Percentiles rank a stretch among this genome's conserved stretches.
Evolutionary conservation across 345 rosid genomes (phyloP).

Genomic region (Brassica juncea): DNA sequence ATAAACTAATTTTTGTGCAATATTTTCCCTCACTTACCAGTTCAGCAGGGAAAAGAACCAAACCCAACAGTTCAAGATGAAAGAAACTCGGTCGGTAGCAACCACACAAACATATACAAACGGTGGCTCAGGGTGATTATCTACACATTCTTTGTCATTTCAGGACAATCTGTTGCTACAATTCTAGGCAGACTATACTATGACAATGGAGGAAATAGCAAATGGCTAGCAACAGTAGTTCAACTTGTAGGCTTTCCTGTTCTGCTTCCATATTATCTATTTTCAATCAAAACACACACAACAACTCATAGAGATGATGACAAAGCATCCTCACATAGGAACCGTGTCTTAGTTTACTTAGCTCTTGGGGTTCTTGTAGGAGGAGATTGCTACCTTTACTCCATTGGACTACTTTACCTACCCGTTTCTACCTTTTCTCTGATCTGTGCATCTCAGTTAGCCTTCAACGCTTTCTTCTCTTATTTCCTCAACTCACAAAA

Average conservation of each 20-base stretch:
- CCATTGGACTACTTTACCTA: conserved; percentile 53
- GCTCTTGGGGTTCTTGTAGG: conserved; percentile 49
- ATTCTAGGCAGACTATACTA: conserved; percentile 56
- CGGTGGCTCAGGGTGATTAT: conserved; percentile 44
- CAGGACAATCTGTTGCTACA: conserved; percentile 50
- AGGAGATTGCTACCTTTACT: conserved; percentile 40
- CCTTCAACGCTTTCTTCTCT: conserved; percentile 61
- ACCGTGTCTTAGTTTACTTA: conserved; percentile 39
- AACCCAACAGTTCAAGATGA: conserved; percentile 12
- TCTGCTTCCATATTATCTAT: conserved; percentile 49
- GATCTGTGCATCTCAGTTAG: conserved; percentile 56
- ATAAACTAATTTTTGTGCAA: background rate
- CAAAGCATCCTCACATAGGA: conserved; percentile 25
- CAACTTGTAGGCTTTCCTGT: conserved; percentile 57
- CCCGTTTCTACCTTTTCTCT: conserved; percentile 62
- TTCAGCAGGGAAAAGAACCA: conserved; percentile 32
- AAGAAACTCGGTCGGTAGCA: conserved; percentile 12
- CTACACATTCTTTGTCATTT: conserved; percentile 44
- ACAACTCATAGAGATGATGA: background rate
- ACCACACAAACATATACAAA: conserved; percentile 27
- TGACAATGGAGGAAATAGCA: conserved; percentile 59
- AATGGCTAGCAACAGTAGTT: conserved; percentile 54
- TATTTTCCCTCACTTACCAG: conserved; percentile 19
- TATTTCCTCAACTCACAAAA: conserved; percentile 54
- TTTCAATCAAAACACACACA: conserved; percentile 26